These are phyloP conservation scores for Coniochaeta sp. DNA, from an alignment of 2,329 filamentous ascomycete species.

Conservation along the genomic window DNA sequence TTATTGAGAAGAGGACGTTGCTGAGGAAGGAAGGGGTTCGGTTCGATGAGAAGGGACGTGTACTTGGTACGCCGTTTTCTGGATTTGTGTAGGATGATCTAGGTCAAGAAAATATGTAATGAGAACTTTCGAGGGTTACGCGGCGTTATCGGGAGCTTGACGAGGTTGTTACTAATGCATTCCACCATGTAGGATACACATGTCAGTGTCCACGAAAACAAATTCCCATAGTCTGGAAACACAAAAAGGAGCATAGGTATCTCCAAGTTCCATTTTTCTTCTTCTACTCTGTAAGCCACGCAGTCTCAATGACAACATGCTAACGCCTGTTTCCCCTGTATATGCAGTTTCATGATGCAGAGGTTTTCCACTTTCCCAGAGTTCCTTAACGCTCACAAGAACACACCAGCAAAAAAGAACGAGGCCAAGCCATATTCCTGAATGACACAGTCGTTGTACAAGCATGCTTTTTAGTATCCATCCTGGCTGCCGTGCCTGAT, in stretches of 20 bases:
- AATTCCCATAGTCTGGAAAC: not conserved
- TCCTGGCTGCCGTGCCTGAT: not conserved
- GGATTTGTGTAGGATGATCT: constrained; percentile 24
- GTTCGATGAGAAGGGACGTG: constrained; percentile 43
- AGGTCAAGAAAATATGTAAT: no score
- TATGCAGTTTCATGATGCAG: not conserved
- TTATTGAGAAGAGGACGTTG: constrained; percentile 56
- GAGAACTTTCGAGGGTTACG: no score
- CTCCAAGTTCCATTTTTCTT: not conserved
- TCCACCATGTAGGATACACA: no score
- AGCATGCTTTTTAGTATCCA: not conserved
- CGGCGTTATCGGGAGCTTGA: no score
- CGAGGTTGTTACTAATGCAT: no score
- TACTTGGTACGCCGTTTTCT: constrained; percentile 49
- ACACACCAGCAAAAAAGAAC: not conserved
- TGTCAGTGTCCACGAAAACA: not conserved
- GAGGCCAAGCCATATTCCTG: not conserved
- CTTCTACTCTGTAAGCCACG: not conserved
- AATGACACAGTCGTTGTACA: not conserved
- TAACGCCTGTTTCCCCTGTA: constrained; percentile 1
- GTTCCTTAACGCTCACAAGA: not conserved
- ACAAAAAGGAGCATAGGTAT: not conserved
- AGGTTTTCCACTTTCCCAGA: not conserved
- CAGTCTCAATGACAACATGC: not conserved
- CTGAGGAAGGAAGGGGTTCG: constrained; percentile 56